Evolutionary conservation across 2,329 filamentous ascomycete species (phyloP).

Genomic region (Didymella keratinophila): DNA sequence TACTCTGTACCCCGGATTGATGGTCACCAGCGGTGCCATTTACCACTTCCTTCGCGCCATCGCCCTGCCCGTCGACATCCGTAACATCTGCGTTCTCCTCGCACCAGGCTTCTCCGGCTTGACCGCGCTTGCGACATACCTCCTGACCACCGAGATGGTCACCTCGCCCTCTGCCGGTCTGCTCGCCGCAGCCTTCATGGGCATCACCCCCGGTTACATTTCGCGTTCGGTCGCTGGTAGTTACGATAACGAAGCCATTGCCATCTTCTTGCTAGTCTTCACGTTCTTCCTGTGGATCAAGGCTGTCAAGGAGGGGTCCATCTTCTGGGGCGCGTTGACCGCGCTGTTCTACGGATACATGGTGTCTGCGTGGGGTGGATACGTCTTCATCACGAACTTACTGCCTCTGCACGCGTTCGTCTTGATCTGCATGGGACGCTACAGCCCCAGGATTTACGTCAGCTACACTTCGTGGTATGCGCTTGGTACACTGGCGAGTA

Average conservation of each 20-base stretch:
- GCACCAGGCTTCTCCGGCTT: constrained; percentile 94
- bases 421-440: constrained; percentile 94
- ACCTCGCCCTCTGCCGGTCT: constrained; percentile 94
- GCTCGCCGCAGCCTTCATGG: constrained; percentile 94
- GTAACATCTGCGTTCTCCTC: constrained; percentile 97
- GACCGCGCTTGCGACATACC: constrained; percentile 90
- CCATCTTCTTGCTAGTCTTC: constrained; percentile 97
- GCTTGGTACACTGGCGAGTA: constrained; percentile 92
- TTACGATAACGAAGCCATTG: constrained; percentile 99
- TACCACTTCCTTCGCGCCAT: constrained; percentile 92
- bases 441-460: constrained; percentile 92
- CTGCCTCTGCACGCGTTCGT: constrained; percentile 94
- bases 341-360: constrained; percentile 99
- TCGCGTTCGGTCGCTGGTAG: constrained; percentile 96
- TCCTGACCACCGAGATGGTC: constrained; percentile 96
- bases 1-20: constrained; percentile 97
- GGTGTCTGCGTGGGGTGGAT: constrained; percentile 99
- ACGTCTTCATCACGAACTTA: constrained; percentile 98
- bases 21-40: constrained; percentile 98
- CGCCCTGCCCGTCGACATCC: constrained; percentile 93
- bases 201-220: constrained; percentile 96
- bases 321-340: constrained; percentile 94
- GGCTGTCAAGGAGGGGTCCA: constrained; percentile 93
- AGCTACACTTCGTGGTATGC: constrained; percentile 99
- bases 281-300: constrained; percentile 99